Base-by-base conservation (phyloP, 208 protist genomes). In the Crithidia thermophila region DNA sequence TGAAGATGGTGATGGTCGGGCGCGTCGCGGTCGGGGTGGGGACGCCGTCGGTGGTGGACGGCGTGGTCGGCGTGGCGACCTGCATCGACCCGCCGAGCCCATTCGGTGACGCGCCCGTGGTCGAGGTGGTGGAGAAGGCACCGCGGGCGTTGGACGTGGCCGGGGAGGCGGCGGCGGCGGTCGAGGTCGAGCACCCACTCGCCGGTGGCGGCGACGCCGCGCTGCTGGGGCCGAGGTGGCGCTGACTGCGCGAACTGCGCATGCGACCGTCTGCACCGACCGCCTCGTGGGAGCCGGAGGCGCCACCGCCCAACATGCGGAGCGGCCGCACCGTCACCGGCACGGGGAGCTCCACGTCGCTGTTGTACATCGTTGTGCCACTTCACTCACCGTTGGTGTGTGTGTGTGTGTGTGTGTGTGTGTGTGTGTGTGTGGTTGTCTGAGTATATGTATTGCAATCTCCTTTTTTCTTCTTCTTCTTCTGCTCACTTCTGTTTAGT, bases 1-100 rank as follows among this genome's bases (percentile, higher is more conserved):
- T 83, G 53, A 79, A 67, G 57, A 91, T 85, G 21, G 76, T 85
- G 40, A 91, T 43, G 40, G 55, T 82, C 7, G 55, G 67, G 14
- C 72, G 73, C 3, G 28, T 43, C 42, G n/a, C 10, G 30, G 30
- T 27, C 42, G 30, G 9, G 6, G 27, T 11, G 23, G 25, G 21
- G n/a, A 40, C 43, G 18, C 16, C 43, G 1, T 18, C 30, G n/a
- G n/a, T 16, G n/a, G 37, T 20, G 59, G 40, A 58, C 59, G 28
- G 1, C 46, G 65, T 21, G 40, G 55, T 60, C 23, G 21, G n/a
- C 23, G 49, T 25, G 7, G 45, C 36, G 18, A 30, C 20, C 27
- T 13, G 7, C 40, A 27, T 27, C 10, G 40, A 49, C 39, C 21
- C 25, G 39, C 52, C 5, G 2, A 31, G 53, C 20, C 13, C 53